Evolutionary conservation across 495 filamentous ascomycete species (phyloP).

Genomic region (Penicillium lividum): DNA sequence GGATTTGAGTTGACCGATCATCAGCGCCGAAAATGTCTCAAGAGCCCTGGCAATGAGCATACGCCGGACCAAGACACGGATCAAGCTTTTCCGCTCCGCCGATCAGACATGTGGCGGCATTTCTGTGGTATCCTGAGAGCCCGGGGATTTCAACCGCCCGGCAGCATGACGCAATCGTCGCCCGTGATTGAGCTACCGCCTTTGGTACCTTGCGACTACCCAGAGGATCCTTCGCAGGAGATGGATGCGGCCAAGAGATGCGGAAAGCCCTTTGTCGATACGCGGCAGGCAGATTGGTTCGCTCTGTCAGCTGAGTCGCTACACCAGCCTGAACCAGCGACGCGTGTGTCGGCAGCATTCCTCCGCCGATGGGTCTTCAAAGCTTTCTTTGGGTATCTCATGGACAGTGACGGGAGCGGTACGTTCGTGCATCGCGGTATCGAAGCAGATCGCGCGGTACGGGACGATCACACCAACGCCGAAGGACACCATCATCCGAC

Average conservation of each 20-base stretch:
- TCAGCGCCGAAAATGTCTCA: neutral
- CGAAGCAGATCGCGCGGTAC: neutral
- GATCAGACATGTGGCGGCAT: neutral
- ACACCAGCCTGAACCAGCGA: neutral
- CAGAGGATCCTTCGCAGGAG: neutral
- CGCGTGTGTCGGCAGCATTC: neutral
- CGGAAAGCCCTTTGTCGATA: neutral
- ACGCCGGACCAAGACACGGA: neutral
- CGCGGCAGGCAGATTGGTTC: neutral
- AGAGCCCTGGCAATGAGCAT: neutral
- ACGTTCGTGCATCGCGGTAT: neutral
- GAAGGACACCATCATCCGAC: neutral
- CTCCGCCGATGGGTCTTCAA: neutral
- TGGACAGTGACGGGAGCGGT: neutral
- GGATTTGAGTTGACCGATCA: conserved; percentile 5
- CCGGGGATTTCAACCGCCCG: neutral
- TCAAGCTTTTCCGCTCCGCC: neutral
- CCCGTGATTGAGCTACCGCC: neutral
- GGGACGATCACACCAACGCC: neutral
- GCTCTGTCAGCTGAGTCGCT: neutral
- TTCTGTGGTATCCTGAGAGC: conserved; percentile 2
- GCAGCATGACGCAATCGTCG: neutral
- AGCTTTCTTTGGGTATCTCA: neutral
- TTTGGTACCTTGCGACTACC: conserved; percentile 2
- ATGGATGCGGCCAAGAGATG: neutral